Evolutionary conservation across 768 basidiomycete genomes (phyloP).

Genomic region (Tricholoma furcatifolium): DNA sequence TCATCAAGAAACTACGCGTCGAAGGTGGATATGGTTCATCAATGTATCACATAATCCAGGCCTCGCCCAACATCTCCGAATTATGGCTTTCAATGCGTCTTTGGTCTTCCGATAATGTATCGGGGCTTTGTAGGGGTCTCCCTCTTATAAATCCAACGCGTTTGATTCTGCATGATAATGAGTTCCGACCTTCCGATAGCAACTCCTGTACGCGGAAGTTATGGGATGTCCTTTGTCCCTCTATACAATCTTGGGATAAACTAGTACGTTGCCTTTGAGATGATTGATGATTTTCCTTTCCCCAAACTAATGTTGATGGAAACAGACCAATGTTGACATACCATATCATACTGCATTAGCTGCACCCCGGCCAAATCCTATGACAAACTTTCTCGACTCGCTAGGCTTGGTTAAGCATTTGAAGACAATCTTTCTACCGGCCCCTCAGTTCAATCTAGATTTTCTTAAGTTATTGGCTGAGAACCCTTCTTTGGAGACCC

Average conservation of each 20-base stretch:
- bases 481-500: neutral
- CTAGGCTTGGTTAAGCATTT: neutral
- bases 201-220: slow-evolving; percentile 3
- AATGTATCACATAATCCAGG: slow-evolving; percentile 8
- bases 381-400: neutral
- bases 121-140: slow-evolving; percentile 4
- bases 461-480: neutral
- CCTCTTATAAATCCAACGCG: slow-evolving; percentile 2
- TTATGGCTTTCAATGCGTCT: neutral
- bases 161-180: neutral
- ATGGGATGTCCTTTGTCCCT: neutral
- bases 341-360: neutral
- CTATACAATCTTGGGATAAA: neutral
- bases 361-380: neutral
- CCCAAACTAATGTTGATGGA: neutral
- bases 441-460: neutral
- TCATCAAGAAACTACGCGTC: slow-evolving; percentile 24
- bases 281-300: neutral
- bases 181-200: neutral
- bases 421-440: neutral
- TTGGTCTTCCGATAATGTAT: slow-evolving; percentile 1
- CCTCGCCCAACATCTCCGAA: slow-evolving; percentile 2
- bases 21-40: slow-evolving; percentile 19
- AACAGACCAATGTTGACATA: slow-evolving; percentile 1
- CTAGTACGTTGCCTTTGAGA: neutral